Evolutionary conservation across 495 filamentous ascomycete genomes (phyloP).

Genomic region (Sordaria brevicollis): DNA sequence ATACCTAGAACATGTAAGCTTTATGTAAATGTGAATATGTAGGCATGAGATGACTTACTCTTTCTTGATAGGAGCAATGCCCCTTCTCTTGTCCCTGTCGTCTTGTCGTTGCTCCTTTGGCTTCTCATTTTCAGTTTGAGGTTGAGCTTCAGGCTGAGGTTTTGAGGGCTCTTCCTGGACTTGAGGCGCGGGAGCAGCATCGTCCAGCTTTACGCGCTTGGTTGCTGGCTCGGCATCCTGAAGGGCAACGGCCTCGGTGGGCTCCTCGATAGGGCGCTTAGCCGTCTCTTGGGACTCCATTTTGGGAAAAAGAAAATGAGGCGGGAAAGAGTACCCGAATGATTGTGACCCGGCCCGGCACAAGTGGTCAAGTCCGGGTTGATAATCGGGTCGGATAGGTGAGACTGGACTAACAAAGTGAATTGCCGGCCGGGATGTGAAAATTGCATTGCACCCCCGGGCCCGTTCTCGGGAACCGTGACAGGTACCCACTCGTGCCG

Average conservation of each 20-base stretch:
- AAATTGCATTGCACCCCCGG: neutral
- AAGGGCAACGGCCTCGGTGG: neutral
- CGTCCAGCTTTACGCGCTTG: constrained; percentile 51
- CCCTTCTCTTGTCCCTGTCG: constrained; percentile 38
- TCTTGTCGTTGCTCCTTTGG: constrained; percentile 6
- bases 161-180: neutral
- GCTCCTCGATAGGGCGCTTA: constrained; percentile 10
- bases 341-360: neutral
- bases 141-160: neutral
- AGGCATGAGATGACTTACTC: constrained; percentile 48
- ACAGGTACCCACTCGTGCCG: neutral
- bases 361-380: neutral
- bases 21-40: too few relatives aligned
- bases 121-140: neutral
- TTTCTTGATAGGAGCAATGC: constrained; percentile 71
- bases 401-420: neutral
- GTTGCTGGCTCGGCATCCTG: constrained; percentile 34
- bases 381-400: neutral
- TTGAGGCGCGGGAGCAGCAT: constrained; percentile 2
- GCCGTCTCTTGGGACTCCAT: constrained; percentile 14
- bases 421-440: neutral
- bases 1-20: constrained; percentile 39
- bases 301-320: neutral
- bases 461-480: neutral
- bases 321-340: neutral